Conservation (phyloP, 345 rosid species). For the Gossypium anomalum region DNA sequence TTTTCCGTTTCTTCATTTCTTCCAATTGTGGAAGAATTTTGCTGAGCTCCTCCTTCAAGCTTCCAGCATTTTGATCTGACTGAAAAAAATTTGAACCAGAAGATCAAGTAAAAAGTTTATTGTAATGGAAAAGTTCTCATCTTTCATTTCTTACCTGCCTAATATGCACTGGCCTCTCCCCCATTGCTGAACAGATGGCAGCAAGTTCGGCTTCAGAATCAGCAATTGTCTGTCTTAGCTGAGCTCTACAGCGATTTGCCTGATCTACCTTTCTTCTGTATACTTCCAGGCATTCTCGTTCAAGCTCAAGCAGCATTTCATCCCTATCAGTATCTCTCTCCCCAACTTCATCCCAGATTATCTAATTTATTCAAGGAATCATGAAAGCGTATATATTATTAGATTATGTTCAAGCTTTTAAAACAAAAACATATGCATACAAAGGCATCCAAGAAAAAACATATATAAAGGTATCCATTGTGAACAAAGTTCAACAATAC, state of each 20-base stretch:
- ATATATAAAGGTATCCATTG: not conserved
- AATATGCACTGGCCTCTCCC: conserved; percentile 82
- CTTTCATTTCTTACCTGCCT: conserved; percentile 57
- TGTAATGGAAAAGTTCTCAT: not conserved
- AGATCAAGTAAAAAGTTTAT: not conserved
- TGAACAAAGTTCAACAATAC: conserved; percentile 26
- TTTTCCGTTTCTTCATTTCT: conserved; percentile 77
- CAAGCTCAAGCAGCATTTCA: conserved; percentile 82
- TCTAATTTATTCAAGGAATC: conserved; percentile 31
- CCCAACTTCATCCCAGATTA: conserved; percentile 97
- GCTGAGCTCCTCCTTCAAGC: conserved; percentile 79
- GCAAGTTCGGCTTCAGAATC: conserved; percentile 92
- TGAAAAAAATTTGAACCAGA: conserved; percentile 24
- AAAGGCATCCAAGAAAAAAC: not conserved
- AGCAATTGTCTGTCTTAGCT: conserved; percentile 76
- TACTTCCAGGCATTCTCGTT: conserved; percentile 89
- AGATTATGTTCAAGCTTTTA: not conserved
- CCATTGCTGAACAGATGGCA: conserved; percentile 78
- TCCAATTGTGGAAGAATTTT: conserved; percentile 74
- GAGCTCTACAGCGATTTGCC: conserved; percentile 80
- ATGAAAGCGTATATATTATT: not conserved
- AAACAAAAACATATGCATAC: not conserved
- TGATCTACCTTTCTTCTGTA: conserved; percentile 91
- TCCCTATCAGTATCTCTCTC: conserved; percentile 80
- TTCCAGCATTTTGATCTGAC: conserved; percentile 70